Evolutionary conservation across 495 filamentous ascomycete genomes (phyloP), one percentile per base, ranked within the genome.

Genomic region (Penicillium robsamsonii): DNA sequence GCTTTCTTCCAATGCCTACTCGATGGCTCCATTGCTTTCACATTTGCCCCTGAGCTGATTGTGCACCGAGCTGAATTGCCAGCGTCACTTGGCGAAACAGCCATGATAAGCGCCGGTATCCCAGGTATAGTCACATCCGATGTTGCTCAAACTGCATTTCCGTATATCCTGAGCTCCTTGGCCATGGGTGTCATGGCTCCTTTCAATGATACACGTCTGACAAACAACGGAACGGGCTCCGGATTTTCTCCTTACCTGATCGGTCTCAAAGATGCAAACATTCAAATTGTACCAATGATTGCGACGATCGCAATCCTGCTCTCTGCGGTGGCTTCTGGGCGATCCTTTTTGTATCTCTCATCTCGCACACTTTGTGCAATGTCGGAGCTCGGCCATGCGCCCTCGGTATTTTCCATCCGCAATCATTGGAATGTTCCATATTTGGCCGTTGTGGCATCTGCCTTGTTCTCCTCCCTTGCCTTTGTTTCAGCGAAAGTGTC

Each of bases 231-330:
- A 27, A 65, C 71, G 12, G 82, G 83, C 15, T 81, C 82, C 0
- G 74, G 72, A 18, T 41, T 65, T 6, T 74, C 74, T 11, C 74
- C 74, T 11, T 75, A 64, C 50, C 37, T 71, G 8, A 64, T 76
- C 27, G 74, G 68, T 2, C 58, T 74, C 24, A 64, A 59, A 20
- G 72, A 75, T 35, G 78, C 82, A 10, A 71, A 75, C 4, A 80
- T 86, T 59, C 75, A 73, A 1, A 79, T 77, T 8, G 77, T 91
- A 15, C 79, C 82, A n/a, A 79, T 73, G 3, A 75, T 88, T 25
- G 86, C 87, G 53, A 91, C 88, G 33, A 79, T 84, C 2, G 74
- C 86, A 5, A 89, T 92, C 48, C 78, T 90, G 40, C 83, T 87
- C 10, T 89, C 86, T 4, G 88, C 87, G 2, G 87, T 88, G 75